Conservation (phyloP, 2,329 filamentous ascomycete species). For the Diplodia sapinea region DNA sequence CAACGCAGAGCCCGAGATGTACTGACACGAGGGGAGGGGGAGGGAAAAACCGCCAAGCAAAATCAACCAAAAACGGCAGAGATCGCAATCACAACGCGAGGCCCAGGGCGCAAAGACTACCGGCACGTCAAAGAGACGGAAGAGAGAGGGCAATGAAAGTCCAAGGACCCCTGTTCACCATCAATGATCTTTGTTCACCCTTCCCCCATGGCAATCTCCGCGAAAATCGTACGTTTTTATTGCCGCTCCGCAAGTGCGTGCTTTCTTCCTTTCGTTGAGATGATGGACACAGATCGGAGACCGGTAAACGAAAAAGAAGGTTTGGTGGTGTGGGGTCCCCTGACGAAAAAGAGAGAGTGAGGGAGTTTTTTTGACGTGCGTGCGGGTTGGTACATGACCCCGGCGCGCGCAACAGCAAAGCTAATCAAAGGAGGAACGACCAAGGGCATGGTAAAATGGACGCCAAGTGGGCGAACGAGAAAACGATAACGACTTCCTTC, state of each 20-base stretch:
- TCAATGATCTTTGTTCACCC: too few relatives aligned
- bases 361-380: neutral
- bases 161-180: neutral
- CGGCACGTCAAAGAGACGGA: neutral
- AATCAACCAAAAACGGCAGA: too few relatives aligned
- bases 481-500: neutral
- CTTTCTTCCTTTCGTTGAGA: neutral
- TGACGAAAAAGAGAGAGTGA: constrained; percentile 2
- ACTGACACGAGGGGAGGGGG: too few relatives aligned
- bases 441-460: neutral
- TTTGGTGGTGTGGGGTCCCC: constrained; percentile 16
- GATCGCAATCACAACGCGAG: neutral
- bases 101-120: neutral
- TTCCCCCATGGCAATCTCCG: constrained; percentile 10
- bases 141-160: neutral
- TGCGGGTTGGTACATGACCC: neutral
- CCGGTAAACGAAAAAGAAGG: constrained; percentile 28
- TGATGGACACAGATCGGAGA: constrained; percentile 21
- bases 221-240: constrained; percentile 27
- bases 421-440: neutral
- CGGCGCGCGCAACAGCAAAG: neutral
- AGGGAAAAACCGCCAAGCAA: too few relatives aligned
- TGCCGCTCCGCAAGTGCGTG: neutral
- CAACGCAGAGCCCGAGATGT: too few relatives aligned
- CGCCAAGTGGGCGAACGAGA: neutral